Percentiles rank a stretch among this genome's conserved stretches.
These are phyloP conservation scores for Globisporangium apiculatum DNA, from an alignment of 352 stramenopile species.

Conservation along the genomic window DNA sequence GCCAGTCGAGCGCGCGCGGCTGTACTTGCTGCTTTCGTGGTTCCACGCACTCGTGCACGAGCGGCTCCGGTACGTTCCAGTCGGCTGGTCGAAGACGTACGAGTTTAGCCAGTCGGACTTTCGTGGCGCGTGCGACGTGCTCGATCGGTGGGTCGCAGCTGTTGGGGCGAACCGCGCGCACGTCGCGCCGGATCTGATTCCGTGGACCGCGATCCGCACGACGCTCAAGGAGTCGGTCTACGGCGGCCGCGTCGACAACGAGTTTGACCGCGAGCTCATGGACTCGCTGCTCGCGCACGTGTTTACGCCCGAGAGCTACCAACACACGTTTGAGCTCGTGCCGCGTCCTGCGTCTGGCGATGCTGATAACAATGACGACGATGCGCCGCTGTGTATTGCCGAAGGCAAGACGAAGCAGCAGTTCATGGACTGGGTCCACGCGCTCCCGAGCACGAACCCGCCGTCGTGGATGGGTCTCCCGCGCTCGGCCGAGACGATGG, in stretches of 20 bases:
- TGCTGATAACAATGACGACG: constrained; percentile 14
- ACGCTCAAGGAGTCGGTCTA: constrained; percentile 97
- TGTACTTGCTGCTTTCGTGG: constrained; percentile 98
- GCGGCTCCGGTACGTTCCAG: constrained; percentile 95
- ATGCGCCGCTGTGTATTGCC: constrained; percentile 58
- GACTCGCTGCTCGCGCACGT: constrained; percentile 90
- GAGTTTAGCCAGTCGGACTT: constrained; percentile 99
- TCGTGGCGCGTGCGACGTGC: constrained; percentile 94
- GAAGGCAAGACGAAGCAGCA: constrained; percentile 89
- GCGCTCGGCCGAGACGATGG: constrained; percentile 87
- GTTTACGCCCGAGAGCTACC: constrained; percentile 94
- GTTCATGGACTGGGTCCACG: constrained; percentile 88
- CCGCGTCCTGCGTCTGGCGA: constrained; percentile 2
- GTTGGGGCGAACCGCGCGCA: constrained; percentile 75
- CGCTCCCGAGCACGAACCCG: constrained; percentile 85
- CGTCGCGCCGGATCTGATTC: constrained; percentile 94
- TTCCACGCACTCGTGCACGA: constrained; percentile 98
- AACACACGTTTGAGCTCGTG: constrained; percentile 78
- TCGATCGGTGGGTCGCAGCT: constrained; percentile 95
- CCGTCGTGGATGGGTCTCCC: constrained; percentile 91
- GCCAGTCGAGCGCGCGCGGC: constrained; percentile 81
- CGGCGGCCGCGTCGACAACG: constrained; percentile 95
- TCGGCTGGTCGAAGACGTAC: constrained; percentile 98
- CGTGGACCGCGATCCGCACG: constrained; percentile 96
- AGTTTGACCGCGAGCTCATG: constrained; percentile 94